Evolutionary conservation across 2,329 filamentous ascomycete genomes (phyloP).

Genomic region (Epichloe festucae): DNA sequence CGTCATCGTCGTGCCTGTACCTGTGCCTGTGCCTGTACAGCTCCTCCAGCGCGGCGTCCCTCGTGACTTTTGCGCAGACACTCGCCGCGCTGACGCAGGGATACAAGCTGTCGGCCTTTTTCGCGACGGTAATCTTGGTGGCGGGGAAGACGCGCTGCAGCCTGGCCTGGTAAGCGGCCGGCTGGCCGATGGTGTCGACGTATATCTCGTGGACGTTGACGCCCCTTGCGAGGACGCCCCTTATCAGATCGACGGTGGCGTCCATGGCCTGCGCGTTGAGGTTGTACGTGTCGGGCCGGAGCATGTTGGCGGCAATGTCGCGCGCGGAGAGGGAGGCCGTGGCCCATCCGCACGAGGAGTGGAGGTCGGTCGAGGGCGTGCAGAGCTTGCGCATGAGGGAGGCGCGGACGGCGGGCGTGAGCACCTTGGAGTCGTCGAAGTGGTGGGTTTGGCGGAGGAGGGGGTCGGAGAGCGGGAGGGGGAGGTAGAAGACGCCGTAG

Average conservation of each 20-base stretch:
- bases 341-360: conserved; percentile 64
- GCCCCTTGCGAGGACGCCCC: conserved; percentile 59
- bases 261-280: conserved; percentile 94
- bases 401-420: conserved; percentile 68
- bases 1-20: conserved; percentile 13
- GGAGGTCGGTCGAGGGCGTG: conserved; percentile 39
- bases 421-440: conserved; percentile 91
- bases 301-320: conserved; percentile 70
- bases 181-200: conserved; percentile 86
- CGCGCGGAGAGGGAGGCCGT: conserved; percentile 71
- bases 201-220: conserved; percentile 84
- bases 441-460: conserved; percentile 68
- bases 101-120: conserved; percentile 87
- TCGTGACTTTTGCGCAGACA: conserved; percentile 90
- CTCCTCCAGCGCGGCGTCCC: conserved; percentile 77
- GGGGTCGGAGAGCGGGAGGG: conserved; percentile 52
- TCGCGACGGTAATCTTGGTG: conserved; percentile 60
- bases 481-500: conserved; percentile 63
- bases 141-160: conserved; percentile 76
- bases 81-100: conserved; percentile 88
- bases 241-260: conserved; percentile 72
- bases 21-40: conserved; percentile 39
- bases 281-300: conserved; percentile 62
- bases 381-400: conserved; percentile 59
- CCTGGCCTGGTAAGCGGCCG: conserved; percentile 70